Conservation (phyloP, 2,329 filamentous ascomycete genomes). For the Diatrype stigma region DNA sequence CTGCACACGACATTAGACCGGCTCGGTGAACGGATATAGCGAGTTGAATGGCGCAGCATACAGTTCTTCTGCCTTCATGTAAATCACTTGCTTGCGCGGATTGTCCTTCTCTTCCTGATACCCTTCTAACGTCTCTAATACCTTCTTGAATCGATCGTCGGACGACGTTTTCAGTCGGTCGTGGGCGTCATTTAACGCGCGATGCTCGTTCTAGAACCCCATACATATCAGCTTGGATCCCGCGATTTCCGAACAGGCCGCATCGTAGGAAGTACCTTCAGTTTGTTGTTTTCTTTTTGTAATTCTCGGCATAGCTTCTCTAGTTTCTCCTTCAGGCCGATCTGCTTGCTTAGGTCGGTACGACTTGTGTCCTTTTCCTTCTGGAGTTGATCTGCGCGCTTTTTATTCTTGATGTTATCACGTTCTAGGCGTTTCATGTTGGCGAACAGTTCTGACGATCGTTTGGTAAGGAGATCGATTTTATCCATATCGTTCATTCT, state of each 20-base stretch:
- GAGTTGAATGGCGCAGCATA: constrained; percentile 41
- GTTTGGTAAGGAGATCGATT: constrained; percentile 84
- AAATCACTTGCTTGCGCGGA: constrained; percentile 72
- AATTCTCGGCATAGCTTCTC: constrained; percentile 94
- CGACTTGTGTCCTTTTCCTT: constrained; percentile 93
- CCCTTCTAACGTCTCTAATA: constrained; percentile 81
- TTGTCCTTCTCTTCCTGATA: constrained; percentile 84
- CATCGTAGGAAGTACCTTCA: constrained; percentile 64
- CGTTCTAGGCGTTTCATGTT: constrained; percentile 96
- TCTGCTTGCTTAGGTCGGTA: constrained; percentile 84
- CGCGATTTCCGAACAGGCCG: neutral
- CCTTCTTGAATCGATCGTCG: constrained; percentile 76
- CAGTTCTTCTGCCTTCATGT: constrained; percentile 87
- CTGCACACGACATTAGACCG: constrained; percentile 47
- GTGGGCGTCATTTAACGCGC: constrained; percentile 81
- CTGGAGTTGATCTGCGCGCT: constrained; percentile 86
- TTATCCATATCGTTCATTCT: constrained; percentile 91
- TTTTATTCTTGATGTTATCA: constrained; percentile 93
- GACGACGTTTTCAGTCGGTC: constrained; percentile 77
- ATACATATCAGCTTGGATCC: constrained; percentile 14
- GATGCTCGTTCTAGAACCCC: constrained; percentile 73
- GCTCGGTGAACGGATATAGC: constrained; percentile 7
- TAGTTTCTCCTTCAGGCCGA: constrained; percentile 88
- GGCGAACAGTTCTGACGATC: constrained; percentile 83
- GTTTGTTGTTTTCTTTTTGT: constrained; percentile 95